Evolutionary conservation across 768 basidiomycete genomes (phyloP), one percentile per base, ranked within the genome.

Genomic region (Pisolithus microcarpus): DNA sequence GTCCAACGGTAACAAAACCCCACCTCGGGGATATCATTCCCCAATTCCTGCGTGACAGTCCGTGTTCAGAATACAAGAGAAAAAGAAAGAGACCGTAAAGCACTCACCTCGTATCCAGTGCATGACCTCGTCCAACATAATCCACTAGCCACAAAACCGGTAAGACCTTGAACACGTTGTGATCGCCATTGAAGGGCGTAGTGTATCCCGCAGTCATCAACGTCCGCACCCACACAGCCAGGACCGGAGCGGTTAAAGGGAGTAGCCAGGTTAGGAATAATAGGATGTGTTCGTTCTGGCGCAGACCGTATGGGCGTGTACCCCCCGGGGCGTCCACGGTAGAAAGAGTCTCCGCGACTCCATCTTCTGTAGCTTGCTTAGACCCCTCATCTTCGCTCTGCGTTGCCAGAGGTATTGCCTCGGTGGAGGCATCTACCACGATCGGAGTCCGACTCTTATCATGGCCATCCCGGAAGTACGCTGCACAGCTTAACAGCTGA

Each of bases 181-280:
- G 90, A 62, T 94, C 91, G 0, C 87, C 84, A 39, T 83, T 78
- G 65, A 92, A 94, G 2, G 87, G 87, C 5, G 84, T 83, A 7
- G 79, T 84, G 53, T 81, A 77, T 1, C 88, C 87, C 9, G 90
- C 87, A 0, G 87, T 87, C 36, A 80, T 75, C 10, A 95, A 70
- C 37, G 92, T 94, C 46, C 91, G 80, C 2, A 85, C 85, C 94
- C 94, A 97, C 2, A 95, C 91, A 1, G 80, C 84, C 23, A 97
- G 72, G 6, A 86, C 84, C 0, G 90, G 85, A 2, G 82, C 85
- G 6, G 76, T 76, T 50, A 90, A 71, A 1, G 93, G 93, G 0
- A 95, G 69, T 2, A 93, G 72, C 78, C 84, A 85, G 16, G 87
- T 84, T 79, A 92, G 81, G 31, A 93, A 70, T 47, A 92, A 69